Percentiles rank a stretch among this genome's conserved stretches.
Evolutionary conservation across 768 basidiomycete species (phyloP).

Genomic region (Boletus pseudopeckii): DNA sequence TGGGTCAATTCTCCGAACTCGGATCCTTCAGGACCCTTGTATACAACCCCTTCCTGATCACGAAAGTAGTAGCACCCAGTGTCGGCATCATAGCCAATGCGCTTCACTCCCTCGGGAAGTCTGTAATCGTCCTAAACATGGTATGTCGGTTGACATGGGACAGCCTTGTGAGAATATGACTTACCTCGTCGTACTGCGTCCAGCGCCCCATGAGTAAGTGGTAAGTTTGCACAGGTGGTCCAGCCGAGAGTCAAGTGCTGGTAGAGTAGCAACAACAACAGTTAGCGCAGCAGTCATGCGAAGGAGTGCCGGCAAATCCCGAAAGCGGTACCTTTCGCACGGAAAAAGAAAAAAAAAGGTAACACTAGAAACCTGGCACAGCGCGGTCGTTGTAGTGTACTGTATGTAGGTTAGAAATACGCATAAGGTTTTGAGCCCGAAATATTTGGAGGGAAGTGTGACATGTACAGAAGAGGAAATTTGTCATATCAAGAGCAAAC

Average conservation of each 20-base stretch:
- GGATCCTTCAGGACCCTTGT: slow-evolving; percentile 59
- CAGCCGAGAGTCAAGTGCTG: slow-evolving; percentile 16
- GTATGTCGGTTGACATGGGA: neutral
- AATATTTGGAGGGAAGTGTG: neutral
- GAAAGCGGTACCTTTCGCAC: neutral
- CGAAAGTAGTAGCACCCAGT: slow-evolving; percentile 62
- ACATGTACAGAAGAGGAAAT: slow-evolving; percentile 18
- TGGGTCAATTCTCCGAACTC: slow-evolving; percentile 51
- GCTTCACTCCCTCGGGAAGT: slow-evolving; percentile 51
- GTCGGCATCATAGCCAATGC: slow-evolving; percentile 78
- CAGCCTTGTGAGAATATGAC: neutral
- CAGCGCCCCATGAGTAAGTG: slow-evolving; percentile 33
- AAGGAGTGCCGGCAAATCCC: slow-evolving; percentile 24
- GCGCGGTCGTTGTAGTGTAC: neutral
- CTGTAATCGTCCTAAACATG: slow-evolving; percentile 45
- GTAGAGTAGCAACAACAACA: slow-evolving; percentile 1
- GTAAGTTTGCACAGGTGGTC: slow-evolving; percentile 8
- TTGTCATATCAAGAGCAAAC: slow-evolving; percentile 19
- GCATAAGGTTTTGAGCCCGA: neutral
- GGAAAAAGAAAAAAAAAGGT: neutral
- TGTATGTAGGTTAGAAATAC: neutral
- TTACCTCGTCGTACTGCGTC: slow-evolving; percentile 36
- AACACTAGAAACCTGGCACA: neutral
- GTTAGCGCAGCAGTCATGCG: neutral
- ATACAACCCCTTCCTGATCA: slow-evolving; percentile 48